Evolutionary conservation across 2,329 filamentous ascomycete species (phyloP), one percentile per base, ranked within the genome.

Genomic region (Aspergillus unguis): DNA sequence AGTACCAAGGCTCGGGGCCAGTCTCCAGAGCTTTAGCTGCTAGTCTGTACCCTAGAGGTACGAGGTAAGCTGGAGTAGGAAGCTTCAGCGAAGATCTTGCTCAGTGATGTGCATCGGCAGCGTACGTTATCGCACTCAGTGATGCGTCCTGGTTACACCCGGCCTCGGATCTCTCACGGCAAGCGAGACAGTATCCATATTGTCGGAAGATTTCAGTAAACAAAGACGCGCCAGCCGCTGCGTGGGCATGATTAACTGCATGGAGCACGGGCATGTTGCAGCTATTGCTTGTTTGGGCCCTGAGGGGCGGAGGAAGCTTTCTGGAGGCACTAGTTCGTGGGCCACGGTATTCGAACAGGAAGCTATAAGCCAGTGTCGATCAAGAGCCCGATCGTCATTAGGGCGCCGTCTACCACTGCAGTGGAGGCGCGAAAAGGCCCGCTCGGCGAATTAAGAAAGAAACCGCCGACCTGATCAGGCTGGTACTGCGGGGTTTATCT

Each of bases 341-440:
- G n/a, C 17, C 44, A 23, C 25, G 42, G 23, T 29, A 40, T 45
- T 47, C 32, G 17, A 17, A 17, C 17, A 17, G 17, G 17, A 17
- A 17, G 17, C 17, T 17, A 17, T 17, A 17, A 17, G 17, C 17
- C 17, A 17, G 17, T 17, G 17, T 17, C 17, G 17, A 17, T 17
- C 17, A 17, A 17, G 17, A 17, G 17, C 17, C 17, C 44, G 54
- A 57, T 57, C 52, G 17, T 44, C 52, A 54, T 58, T 50, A 31
- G 38, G 7, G 31, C 32, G 31, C 5, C n/a, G 11, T 10, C 8
- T 6, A 36, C 25, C 27, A 35, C 36, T 10, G 8, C 7, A 29
- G 48, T 48, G 37, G 45, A 60, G 62, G 47, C 64, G 58, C 10
- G 54, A 47, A 31, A 49, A 28, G 5, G 46, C 35, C 46, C 38